Base-by-base conservation (phyloP, 2,329 filamentous ascomycete genomes). In the Pleomassaria siparia region DNA sequence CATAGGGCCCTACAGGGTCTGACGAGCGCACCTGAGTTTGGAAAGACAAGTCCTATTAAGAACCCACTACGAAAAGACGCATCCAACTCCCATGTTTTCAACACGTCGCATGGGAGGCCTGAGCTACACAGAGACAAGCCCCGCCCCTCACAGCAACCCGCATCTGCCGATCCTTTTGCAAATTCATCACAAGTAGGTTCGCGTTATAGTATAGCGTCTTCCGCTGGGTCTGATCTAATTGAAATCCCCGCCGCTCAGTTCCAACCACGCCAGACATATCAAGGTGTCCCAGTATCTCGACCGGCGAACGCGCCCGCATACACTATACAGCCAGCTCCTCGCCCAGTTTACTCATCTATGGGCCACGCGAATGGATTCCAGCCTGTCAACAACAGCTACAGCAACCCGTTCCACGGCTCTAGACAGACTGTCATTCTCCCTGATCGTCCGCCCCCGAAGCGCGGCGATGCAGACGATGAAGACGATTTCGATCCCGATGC, bases 11-110 rank as follows among this genome's bases (percentile, higher is more conserved):
- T 69, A 11, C 59, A 70, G 12, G 69, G 74, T 33, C 54, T 63
- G 11, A 58, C 51, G 30, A 57, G 61, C 8, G 51, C 55, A 3
- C 64, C 65, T 15, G 76, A 83, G 57, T 85, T 85, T 59, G 82
- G 82, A 43, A 78, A 80, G 56, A 74, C 82, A 2, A 83, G 80
- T 51, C 79, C 81, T 13, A 67, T 85, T 47, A 72, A 80, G 54
- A 74, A 77, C 62, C 70, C 78, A 52, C 56, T 72, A 62, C 60
- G 76, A 56, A 63, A 68, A 43, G 64, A 64, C 47, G 45, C 45
- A 65, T 16, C 44, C 50, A 13, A 69, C 53, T 64, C 64, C 22
- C 67, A 75, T 51, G 69, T 76, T 5, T 81, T 81, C 69, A 80
- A 80, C 46, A 73, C 79, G 35, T 77, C 78, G 6, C 79, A 74